phyloP scores from a whole-genome alignment of 2,329 filamentous ascomycete genomes.

The Colletotrichum graminicola region DNA sequence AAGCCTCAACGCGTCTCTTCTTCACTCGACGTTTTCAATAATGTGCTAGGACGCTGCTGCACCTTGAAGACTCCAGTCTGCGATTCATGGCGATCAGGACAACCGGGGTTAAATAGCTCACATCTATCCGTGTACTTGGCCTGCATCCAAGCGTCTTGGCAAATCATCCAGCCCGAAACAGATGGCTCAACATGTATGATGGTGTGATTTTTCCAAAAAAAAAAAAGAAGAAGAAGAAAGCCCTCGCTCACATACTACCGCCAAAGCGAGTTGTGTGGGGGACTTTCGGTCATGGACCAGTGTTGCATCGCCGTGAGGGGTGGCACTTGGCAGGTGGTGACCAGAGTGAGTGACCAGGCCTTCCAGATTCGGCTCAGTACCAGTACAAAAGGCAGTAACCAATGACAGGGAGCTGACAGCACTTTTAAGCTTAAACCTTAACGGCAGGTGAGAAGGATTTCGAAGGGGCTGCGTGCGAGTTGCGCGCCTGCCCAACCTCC shows the following conservation, averaged over 20 bases:
- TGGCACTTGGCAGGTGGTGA: background rate
- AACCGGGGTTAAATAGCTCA: background rate
- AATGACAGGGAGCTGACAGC: background rate
- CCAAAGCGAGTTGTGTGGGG: background rate
- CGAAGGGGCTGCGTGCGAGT: conserved; percentile 24
- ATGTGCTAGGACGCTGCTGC: too few relatives aligned
- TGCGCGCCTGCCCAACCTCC: conserved; percentile 10
- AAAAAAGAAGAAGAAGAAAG: too few relatives aligned
- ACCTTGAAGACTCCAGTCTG: too few relatives aligned
- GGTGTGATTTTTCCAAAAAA: background rate
- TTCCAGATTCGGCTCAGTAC: conserved; percentile 30
- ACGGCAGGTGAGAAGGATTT: conserved; percentile 38
- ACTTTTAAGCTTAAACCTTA: conserved; percentile 41
- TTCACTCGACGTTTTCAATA: too few relatives aligned
- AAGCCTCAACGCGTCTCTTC: too few relatives aligned
- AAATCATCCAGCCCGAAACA: background rate
- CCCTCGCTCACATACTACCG: too few relatives aligned
- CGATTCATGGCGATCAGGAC: background rate
- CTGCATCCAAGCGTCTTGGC: background rate
- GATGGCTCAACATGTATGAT: background rate
- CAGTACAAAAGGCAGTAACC: background rate
- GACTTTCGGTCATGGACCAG: background rate
- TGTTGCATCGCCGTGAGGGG: conserved; percentile 14
- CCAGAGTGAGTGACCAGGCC: background rate
- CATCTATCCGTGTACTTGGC: too few relatives aligned